Percentiles rank a stretch among this genome's conserved stretches.
Conservation (phyloP, 805 yeast species). For the Wickerhamiella qilinensis region DNA sequence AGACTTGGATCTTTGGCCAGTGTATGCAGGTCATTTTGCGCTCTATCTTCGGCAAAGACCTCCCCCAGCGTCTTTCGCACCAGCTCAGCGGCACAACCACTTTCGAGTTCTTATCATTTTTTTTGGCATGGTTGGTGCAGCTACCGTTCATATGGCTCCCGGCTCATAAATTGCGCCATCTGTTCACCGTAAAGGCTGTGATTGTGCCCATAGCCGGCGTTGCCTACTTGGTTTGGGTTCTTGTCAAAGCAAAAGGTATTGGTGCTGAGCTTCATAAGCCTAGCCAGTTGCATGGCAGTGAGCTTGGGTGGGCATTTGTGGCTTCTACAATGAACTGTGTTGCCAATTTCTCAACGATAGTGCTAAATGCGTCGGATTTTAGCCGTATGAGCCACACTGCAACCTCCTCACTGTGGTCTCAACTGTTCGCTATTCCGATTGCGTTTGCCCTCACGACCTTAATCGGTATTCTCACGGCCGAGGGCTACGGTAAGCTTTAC, state of each 20-base stretch:
- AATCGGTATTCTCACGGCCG: conserved; percentile 67
- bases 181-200: conserved; percentile 65
- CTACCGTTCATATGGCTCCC: conserved; percentile 66
- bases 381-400: conserved; percentile 57
- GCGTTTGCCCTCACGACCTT: conserved; percentile 65
- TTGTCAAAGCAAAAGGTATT: conserved; percentile 36
- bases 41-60: conserved; percentile 35
- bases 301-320: conserved; percentile 64
- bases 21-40: conserved; percentile 62
- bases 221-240: conserved; percentile 66
- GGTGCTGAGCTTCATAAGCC: neutral
- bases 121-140: conserved; percentile 62
- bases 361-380: conserved; percentile 76
- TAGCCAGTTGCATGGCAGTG: conserved; percentile 29
- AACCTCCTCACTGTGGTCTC: conserved; percentile 31
- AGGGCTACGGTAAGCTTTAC: conserved; percentile 53
- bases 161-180: conserved; percentile 65
- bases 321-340: conserved; percentile 61
- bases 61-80: conserved; percentile 21
- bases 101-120: conserved; percentile 54
- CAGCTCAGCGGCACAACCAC: conserved; percentile 37
- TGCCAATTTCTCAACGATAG: conserved; percentile 71
- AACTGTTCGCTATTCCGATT: conserved; percentile 46
- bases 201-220: conserved; percentile 69
- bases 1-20: conserved; percentile 67